Percentiles rank a stretch among this genome's conserved stretches.
phyloP scores from a whole-genome alignment of 805 yeast species.

The Yarrowia alimentaria region DNA sequence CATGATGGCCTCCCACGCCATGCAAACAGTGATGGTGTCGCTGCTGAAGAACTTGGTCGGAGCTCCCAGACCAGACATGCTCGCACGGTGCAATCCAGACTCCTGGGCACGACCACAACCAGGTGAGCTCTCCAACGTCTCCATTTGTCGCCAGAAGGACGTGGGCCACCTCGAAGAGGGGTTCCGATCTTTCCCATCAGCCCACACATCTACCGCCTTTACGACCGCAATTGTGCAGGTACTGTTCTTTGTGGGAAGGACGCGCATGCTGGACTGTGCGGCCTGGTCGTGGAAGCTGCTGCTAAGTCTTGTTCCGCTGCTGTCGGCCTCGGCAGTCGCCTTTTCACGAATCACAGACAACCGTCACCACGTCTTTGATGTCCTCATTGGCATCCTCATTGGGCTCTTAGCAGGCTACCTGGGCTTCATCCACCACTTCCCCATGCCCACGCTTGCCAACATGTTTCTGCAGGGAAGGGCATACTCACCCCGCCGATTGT shows the following conservation, averaged over 20 bases:
- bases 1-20: constrained; percentile 12
- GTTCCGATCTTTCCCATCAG: constrained; percentile 1
- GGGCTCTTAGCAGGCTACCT: constrained; percentile 2
- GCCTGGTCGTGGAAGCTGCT: constrained; percentile 10
- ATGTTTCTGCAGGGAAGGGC: background rate
- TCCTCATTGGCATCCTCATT: constrained; percentile 1
- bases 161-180: constrained; percentile 9
- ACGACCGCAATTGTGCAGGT: constrained; percentile 7
- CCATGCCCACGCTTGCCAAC: background rate
- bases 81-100: background rate
- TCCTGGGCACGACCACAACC: background rate
- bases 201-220: constrained; percentile 6
- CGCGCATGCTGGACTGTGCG: background rate
- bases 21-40: background rate
- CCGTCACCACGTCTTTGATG: constrained; percentile 6
- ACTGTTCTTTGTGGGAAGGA: background rate
- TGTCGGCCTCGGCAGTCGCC: constrained; percentile 2
- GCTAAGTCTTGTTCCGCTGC: background rate
- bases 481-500: constrained; percentile 10
- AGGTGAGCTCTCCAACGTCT: background rate
- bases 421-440: constrained; percentile 15
- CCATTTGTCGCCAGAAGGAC: background rate
- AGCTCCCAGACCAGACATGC: constrained; percentile 3
- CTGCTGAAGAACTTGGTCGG: constrained; percentile 10
- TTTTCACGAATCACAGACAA: constrained; percentile 6